Percentiles rank a stretch among this genome's conserved stretches.
Conservation (phyloP, 83 land plant genomes). For the Diphasiastrum complanatum region DNA sequence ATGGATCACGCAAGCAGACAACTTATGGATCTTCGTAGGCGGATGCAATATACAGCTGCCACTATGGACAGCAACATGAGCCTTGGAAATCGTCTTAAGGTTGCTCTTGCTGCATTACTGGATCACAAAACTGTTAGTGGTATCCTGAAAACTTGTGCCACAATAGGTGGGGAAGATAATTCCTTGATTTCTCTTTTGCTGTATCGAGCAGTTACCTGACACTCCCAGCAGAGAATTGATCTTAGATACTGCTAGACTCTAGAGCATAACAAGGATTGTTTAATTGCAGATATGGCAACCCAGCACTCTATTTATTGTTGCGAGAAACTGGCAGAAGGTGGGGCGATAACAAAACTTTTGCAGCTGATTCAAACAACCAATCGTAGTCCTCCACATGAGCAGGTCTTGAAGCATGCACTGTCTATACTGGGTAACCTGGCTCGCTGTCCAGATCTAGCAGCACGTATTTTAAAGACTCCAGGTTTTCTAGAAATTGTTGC, state of each 20-base stretch:
- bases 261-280: neutral
- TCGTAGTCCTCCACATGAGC: slow-evolving; percentile 72
- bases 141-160: slow-evolving; percentile 70
- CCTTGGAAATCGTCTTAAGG: slow-evolving; percentile 63
- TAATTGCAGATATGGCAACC: slow-evolving; percentile 57
- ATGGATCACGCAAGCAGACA: slow-evolving; percentile 31
- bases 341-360: slow-evolving; percentile 60
- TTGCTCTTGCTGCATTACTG: slow-evolving; percentile 58
- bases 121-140: slow-evolving; percentile 62
- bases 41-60: slow-evolving; percentile 56
- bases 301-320: slow-evolving; percentile 72
- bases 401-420: slow-evolving; percentile 72
- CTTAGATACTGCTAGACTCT: neutral
- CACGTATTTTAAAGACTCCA: slow-evolving; percentile 34
- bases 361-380: slow-evolving; percentile 59
- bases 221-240: neutral
- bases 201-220: neutral
- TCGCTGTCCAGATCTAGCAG: slow-evolving; percentile 47
- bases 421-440: slow-evolving; percentile 76
- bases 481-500: slow-evolving; percentile 45
- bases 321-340: slow-evolving; percentile 66
- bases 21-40: slow-evolving; percentile 42
- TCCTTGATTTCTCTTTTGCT: neutral
- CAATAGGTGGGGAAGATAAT: slow-evolving; percentile 55
- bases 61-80: slow-evolving; percentile 56